Evolutionary conservation across 225 moss, liverwort and hornwort species (phyloP), one percentile per base, ranked within the genome.

Genomic region (Sphagnum tenellum): DNA sequence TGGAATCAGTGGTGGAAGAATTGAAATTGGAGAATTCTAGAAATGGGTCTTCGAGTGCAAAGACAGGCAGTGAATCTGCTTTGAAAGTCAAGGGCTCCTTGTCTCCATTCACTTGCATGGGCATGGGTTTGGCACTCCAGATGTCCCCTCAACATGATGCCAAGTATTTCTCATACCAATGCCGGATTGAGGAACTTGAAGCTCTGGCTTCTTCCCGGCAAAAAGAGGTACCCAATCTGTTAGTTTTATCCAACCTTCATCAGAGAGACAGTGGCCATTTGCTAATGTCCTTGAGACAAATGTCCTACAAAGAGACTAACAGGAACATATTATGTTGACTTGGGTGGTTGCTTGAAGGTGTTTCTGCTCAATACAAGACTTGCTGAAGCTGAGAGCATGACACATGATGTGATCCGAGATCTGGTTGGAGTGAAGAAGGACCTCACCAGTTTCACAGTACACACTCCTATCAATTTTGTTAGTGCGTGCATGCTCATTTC

Each of bases 301-400:
- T 29, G 29, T 29, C 29, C 29, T 29, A 29, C 0, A 29, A 29
- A 29, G 29, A 29, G 29, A 29, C 29, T 29, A 29, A 29, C 29
- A 29, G 29, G 29, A 29, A 29, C 29, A 29, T 29, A 29, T 29
- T 29, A 29, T 29, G 29, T 29, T 29, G 29, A 29, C 29, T 11
- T 47, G 46, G 7, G 7, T 5, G 2, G 46, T 52, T 46, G 44
- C 1, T 44, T 72, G 68, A 61, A 98, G 96, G 77, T 98, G 3
- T 93, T 86, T 64, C 82, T 86, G 74, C 78, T 98, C 66, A 85
- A 93, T 69, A 78, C 93, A 29, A 90, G 85, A 64, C 80, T 98
- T 53, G 96, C 96, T 10, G 96, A 98, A 72, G 96, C 96, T 61
- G 96, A 98, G 87, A 93, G 96, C 71, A 98, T 98, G 96, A 98